phyloP scores from a whole-genome alignment of 2,329 filamentous ascomycete species.

The Geoglossum cookeanum region DNA sequence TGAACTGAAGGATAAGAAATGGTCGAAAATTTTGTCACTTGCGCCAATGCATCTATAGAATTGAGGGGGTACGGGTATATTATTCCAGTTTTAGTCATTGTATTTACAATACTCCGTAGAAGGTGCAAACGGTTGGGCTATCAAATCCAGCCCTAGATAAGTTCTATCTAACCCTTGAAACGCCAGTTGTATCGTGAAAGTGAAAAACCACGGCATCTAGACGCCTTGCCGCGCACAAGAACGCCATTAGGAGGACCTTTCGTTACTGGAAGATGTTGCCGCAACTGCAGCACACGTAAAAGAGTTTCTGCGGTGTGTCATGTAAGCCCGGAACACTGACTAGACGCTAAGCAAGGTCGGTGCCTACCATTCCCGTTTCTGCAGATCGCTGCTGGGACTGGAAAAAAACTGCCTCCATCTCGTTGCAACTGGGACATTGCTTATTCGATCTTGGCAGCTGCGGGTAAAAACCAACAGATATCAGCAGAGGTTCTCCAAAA shows the following conservation, averaged over 20 bases:
- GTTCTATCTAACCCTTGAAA: neutral
- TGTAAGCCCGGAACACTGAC: neutral
- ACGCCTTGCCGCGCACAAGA: neutral
- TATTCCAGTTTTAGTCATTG: neutral
- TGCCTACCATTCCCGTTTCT: constrained; percentile 89
- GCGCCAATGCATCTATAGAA: constrained; percentile 60
- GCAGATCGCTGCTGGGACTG: constrained; percentile 94
- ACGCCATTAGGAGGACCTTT: neutral
- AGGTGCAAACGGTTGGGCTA: neutral
- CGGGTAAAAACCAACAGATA: constrained; percentile 23
- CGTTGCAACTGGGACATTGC: constrained; percentile 65
- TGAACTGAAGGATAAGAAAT: constrained; percentile 80
- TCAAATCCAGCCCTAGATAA: neutral
- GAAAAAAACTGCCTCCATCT: constrained; percentile 91
- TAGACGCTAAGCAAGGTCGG: neutral
- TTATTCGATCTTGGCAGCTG: constrained; percentile 85
- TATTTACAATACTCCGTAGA: neutral
- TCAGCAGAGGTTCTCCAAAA: constrained; percentile 12
- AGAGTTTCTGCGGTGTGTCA: constrained; percentile 47
- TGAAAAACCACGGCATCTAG: neutral
- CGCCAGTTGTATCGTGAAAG: neutral
- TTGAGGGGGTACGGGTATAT: neutral
- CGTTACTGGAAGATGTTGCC: constrained; percentile 53
- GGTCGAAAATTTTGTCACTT: constrained; percentile 95
- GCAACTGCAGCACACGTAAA: constrained; percentile 83